Percentiles rank a stretch among this genome's conserved stretches.
Conservation (phyloP, 2,329 filamentous ascomycete genomes). For the Epichloe sp. region DNA sequence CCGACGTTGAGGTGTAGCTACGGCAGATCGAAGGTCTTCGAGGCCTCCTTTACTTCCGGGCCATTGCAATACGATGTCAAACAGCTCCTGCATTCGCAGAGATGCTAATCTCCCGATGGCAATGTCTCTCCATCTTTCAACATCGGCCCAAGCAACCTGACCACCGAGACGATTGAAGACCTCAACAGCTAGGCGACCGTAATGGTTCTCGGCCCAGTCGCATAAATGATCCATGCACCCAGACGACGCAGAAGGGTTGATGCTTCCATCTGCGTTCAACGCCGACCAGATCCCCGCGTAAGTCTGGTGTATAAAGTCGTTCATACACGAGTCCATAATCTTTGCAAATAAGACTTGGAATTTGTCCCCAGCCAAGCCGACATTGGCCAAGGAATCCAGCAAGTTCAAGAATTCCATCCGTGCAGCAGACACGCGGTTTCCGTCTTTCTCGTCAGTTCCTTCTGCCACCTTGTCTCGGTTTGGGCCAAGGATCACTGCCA, state of each 20-base stretch:
- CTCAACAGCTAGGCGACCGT: constrained; percentile 50
- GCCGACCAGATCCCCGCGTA: constrained; percentile 50
- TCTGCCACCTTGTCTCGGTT: not conserved
- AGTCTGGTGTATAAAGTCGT: constrained; percentile 44
- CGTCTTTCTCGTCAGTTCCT: constrained; percentile 3
- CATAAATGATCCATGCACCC: constrained; percentile 46
- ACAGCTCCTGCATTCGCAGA: constrained; percentile 57
- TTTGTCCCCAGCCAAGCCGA: constrained; percentile 55
- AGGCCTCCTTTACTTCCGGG: constrained; percentile 58
- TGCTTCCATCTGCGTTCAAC: constrained; percentile 10
- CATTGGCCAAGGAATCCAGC: constrained; percentile 44
- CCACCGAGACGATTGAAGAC: constrained; percentile 38
- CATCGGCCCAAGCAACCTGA: constrained; percentile 38
- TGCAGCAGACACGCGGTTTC: constrained; percentile 22
- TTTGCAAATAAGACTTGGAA: constrained; percentile 62
- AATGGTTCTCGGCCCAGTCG: constrained; percentile 56
- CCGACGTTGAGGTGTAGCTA: constrained; percentile 55
- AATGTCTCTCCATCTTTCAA: constrained; percentile 58
- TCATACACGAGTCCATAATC: constrained; percentile 54
- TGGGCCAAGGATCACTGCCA: constrained; percentile 32
- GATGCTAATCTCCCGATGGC: constrained; percentile 55
- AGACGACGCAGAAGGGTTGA: not conserved
- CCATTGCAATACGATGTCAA: constrained; percentile 69
- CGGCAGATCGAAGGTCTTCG: constrained; percentile 58
- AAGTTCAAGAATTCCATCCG: constrained; percentile 40